These are phyloP conservation scores for Rubia occidens DNA, from an alignment of 305 asterid genomes.

Conservation along the genomic window DNA sequence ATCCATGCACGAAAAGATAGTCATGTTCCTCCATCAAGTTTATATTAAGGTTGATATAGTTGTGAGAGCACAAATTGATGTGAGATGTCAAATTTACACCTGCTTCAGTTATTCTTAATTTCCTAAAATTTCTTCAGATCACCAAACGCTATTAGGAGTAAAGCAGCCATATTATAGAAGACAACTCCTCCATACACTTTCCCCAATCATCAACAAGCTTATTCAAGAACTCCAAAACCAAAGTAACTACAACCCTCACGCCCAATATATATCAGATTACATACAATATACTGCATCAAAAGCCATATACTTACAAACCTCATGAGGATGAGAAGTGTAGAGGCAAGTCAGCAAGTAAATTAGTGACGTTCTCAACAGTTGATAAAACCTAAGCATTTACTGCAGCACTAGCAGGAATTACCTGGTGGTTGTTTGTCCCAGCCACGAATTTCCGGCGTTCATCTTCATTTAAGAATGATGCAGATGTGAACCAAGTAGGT, in stretches of 20 bases:
- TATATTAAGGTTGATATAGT: background rate
- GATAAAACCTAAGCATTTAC: background rate
- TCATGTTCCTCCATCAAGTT: background rate
- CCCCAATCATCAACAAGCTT: background rate
- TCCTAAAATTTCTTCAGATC: background rate
- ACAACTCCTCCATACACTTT: background rate
- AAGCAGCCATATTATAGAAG: background rate
- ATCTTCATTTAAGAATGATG: constrained; percentile 65
- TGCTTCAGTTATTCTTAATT: background rate
- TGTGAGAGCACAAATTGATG: background rate
- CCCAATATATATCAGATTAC: background rate
- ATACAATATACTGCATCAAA: background rate
- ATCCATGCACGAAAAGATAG: background rate
- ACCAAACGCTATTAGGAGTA: background rate
- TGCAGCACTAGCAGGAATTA: constrained; percentile 16
- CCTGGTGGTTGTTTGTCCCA: constrained; percentile 83
- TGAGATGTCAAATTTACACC: background rate
- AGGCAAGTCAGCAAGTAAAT: background rate
- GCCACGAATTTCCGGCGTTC: constrained; percentile 86
- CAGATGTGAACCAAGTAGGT: constrained; percentile 84
- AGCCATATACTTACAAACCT: background rate
- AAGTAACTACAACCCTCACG: background rate
- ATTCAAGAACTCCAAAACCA: background rate
- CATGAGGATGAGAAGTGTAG: background rate
- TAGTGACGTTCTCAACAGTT: background rate